phyloP scores from a whole-genome alignment of 371 early-diverging fungal genomes.

The Mucor sp. region DNA sequence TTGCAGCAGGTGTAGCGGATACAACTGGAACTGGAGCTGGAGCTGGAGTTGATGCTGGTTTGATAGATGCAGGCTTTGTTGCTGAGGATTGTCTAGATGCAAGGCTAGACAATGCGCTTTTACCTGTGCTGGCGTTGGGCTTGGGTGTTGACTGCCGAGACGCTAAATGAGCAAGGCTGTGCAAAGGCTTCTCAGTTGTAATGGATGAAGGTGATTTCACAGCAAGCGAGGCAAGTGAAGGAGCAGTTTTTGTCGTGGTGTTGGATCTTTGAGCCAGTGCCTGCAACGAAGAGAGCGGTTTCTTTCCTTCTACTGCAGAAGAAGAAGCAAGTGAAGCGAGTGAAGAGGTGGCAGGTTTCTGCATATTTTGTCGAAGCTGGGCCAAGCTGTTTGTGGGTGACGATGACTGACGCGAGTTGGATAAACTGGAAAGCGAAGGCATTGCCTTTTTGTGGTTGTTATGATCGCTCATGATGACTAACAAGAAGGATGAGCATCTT shows the following conservation, averaged over 20 bases:
- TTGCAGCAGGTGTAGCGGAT: background rate
- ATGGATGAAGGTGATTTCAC: slow-evolving; percentile 25
- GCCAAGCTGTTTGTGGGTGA: slow-evolving; percentile 7
- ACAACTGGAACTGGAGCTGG: background rate
- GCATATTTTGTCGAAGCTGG: slow-evolving; percentile 19
- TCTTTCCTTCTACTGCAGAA: background rate
- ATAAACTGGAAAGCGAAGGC: slow-evolving; percentile 20
- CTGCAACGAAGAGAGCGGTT: slow-evolving; percentile 28
- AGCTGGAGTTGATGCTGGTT: background rate
- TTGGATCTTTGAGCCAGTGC: slow-evolving; percentile 30
- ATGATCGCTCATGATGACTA: background rate
- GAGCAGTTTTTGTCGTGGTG: slow-evolving; percentile 9
- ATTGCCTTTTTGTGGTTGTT: slow-evolving; percentile 2
- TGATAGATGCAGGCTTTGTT: background rate
- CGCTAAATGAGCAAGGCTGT: slow-evolving; percentile 10
- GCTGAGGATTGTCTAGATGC: background rate
- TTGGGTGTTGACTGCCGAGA: background rate
- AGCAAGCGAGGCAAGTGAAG: slow-evolving; percentile 37
- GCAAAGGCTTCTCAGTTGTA: background rate
- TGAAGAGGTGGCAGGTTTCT: slow-evolving; percentile 13
- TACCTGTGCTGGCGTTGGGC: background rate
- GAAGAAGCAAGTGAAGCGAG: slow-evolving; percentile 14
- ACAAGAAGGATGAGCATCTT: background rate
- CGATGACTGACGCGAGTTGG: slow-evolving; percentile 12
- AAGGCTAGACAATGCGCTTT: background rate